phyloP scores from a whole-genome alignment of 176 grass and related monocot genomes.

The Thinopyrum elongatum region DNA sequence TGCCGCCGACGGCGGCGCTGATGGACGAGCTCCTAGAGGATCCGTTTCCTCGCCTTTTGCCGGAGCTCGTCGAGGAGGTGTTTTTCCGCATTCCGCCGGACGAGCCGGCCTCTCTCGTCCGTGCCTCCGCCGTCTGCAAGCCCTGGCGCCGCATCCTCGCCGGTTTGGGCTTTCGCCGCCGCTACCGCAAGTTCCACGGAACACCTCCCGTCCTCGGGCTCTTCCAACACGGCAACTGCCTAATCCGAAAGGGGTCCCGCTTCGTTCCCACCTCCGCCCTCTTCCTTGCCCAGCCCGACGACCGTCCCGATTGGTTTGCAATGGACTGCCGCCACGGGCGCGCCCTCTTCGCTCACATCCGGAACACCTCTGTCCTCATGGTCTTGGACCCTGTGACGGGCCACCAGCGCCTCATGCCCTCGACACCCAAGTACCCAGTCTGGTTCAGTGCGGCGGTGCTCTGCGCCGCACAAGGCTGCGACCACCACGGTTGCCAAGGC shows the following conservation, averaged over 20 bases:
- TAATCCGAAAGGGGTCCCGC: too few relatives aligned
- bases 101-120: neutral
- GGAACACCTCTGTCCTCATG: neutral
- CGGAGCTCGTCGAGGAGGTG: neutral
- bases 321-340: neutral
- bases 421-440: neutral
- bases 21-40: neutral
- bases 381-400: neutral
- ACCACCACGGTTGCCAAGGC: neutral
- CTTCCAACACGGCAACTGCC: neutral
- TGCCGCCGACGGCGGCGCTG: neutral
- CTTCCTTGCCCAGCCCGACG: neutral
- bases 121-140: conserved; percentile 4
- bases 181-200: conserved; percentile 24
- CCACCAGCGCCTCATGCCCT: neutral
- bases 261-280: neutral
- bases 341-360: neutral
- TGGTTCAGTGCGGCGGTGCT: neutral
- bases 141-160: conserved; percentile 4
- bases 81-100: neutral
- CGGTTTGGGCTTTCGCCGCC: neutral
- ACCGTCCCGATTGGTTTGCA: neutral
- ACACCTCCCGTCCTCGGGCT: neutral
- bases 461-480: neutral
- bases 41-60: neutral